A percentile compares a stretch with the other conserved stretches of the same genome.
phyloP scores from a whole-genome alignment of 202 grass and related monocot genomes.

The Elaeis oleifera region DNA sequence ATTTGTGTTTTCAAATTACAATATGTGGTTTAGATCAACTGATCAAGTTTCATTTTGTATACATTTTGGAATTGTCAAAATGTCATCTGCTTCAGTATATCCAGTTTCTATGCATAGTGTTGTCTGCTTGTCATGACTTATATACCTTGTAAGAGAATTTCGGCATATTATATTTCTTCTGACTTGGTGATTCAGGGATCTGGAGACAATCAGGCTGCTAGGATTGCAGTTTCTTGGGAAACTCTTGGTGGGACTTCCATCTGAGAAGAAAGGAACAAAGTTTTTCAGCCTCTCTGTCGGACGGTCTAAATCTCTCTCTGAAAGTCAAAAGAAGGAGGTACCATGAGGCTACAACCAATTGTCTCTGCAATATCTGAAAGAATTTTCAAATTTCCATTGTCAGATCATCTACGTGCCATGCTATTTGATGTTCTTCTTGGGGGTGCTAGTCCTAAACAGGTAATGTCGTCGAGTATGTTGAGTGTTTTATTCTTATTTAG shows the following conservation, averaged over 20 bases:
- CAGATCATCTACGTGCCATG: constrained; percentile 53
- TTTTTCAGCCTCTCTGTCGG: constrained; percentile 47
- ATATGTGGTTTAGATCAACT: no score
- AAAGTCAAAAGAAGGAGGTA: constrained; percentile 48
- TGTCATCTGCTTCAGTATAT: no score
- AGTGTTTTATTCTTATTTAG: constrained; percentile 7
- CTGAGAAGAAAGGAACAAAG: constrained; percentile 55
- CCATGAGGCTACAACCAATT: constrained; percentile 36
- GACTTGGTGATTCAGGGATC: constrained; percentile 40
- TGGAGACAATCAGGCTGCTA: constrained; percentile 71
- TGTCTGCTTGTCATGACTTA: constrained; percentile 8
- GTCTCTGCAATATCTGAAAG: constrained; percentile 62
- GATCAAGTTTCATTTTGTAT: no score
- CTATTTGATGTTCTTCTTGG: constrained; percentile 89
- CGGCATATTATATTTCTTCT: neutral
- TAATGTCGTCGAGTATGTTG: constrained; percentile 22
- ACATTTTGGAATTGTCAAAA: no score
- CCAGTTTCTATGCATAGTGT: neutral
- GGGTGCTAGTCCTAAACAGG: constrained; percentile 72
- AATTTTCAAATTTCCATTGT: constrained; percentile 69
- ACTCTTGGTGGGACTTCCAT: constrained; percentile 60
- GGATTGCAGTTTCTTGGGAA: constrained; percentile 89
- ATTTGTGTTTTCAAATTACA: no score
- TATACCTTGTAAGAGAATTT: constrained; percentile 3
- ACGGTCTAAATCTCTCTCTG: constrained; percentile 42